phyloP scores from a whole-genome alignment of 345 rosid genomes.

The Nephelium lappaceum region DNA sequence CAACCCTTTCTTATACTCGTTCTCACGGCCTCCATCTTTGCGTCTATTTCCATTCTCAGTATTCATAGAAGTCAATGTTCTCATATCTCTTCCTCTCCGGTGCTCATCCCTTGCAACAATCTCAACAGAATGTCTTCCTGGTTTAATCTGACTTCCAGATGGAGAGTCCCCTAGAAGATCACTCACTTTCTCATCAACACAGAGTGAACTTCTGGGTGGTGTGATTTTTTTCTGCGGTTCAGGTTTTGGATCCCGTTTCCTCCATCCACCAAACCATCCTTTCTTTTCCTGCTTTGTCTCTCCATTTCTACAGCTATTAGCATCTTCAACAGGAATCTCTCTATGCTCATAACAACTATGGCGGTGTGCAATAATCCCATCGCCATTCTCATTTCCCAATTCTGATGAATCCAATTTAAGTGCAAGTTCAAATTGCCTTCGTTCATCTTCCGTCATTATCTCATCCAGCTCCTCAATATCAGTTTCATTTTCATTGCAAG shows the following conservation, averaged over 20 bases:
- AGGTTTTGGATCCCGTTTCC: slow-evolving; percentile 66
- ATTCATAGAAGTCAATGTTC: slow-evolving; percentile 46
- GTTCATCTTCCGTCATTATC: slow-evolving; percentile 84
- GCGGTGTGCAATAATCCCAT: slow-evolving; percentile 54
- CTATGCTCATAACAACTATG: slow-evolving; percentile 78
- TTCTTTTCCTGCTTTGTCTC: slow-evolving; percentile 76
- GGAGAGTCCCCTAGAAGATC: slow-evolving; percentile 76
- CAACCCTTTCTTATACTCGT: slow-evolving; percentile 89
- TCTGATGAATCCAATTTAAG: slow-evolving; percentile 81
- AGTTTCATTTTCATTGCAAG: slow-evolving; percentile 70
- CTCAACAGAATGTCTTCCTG: slow-evolving; percentile 88
- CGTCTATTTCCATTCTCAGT: slow-evolving; percentile 49
- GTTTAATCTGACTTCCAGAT: slow-evolving; percentile 58
- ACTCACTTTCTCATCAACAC: slow-evolving; percentile 84
- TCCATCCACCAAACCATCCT: slow-evolving; percentile 99
- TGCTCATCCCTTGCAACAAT: slow-evolving; percentile 59
- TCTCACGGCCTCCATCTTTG: slow-evolving; percentile 72
- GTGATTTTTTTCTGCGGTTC: slow-evolving; percentile 63
- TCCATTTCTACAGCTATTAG: slow-evolving; percentile 47
- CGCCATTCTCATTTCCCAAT: slow-evolving; percentile 49
- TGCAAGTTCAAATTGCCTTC: slow-evolving; percentile 86
- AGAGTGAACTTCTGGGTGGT: slow-evolving; percentile 82
- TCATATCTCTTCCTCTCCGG: slow-evolving; percentile 61
- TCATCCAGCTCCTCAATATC: slow-evolving; percentile 82
- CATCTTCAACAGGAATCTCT: slow-evolving; percentile 74